Conservation (phyloP, 139 green algal species). For the Diplosphaera chodatii region DNA sequence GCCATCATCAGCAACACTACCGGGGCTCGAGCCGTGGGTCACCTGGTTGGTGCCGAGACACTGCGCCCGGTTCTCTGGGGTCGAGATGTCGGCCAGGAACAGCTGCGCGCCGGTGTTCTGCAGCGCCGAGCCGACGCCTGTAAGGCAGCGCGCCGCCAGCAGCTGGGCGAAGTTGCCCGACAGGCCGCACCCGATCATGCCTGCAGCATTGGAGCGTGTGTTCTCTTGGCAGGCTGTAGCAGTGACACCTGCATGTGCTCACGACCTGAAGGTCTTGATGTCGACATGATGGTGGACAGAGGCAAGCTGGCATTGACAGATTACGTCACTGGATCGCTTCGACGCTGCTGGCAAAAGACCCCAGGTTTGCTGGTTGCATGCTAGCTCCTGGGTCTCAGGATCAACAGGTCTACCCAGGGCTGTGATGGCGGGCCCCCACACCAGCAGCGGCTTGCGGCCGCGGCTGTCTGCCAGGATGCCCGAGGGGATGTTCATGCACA, state of each 20-base stretch:
- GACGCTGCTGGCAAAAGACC: too few species aligned
- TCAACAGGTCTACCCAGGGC: conserved; percentile 11
- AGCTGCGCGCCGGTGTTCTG: conserved; percentile 27
- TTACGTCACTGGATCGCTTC: too few species aligned
- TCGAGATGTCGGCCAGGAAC: conserved; percentile 28
- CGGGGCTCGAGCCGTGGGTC: too few species aligned
- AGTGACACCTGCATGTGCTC: too few species aligned
- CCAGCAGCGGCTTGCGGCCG: conserved; percentile 28
- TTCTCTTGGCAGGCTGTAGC: too few species aligned
- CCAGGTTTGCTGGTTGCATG: too few species aligned
- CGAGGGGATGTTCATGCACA: conserved; percentile 27
- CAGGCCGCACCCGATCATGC: conserved; percentile 26
- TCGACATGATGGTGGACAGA: too few species aligned
- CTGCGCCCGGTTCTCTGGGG: conserved; percentile 16
- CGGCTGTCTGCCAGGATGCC: conserved; percentile 23
- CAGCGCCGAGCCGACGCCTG: conserved; percentile 23
- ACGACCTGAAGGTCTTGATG: too few species aligned
- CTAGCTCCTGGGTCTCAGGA: too few species aligned
- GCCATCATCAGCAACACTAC: too few species aligned
- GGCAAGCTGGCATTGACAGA: too few species aligned
- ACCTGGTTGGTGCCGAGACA: conserved; percentile 28
- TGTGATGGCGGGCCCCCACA: conserved; percentile 27
- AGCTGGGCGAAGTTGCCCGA: conserved; percentile 19
- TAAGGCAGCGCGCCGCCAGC: conserved; percentile 22
- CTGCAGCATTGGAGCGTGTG: too few species aligned